Conservation (phyloP, 106 monocot species). For the Triglochin maritima region DNA sequence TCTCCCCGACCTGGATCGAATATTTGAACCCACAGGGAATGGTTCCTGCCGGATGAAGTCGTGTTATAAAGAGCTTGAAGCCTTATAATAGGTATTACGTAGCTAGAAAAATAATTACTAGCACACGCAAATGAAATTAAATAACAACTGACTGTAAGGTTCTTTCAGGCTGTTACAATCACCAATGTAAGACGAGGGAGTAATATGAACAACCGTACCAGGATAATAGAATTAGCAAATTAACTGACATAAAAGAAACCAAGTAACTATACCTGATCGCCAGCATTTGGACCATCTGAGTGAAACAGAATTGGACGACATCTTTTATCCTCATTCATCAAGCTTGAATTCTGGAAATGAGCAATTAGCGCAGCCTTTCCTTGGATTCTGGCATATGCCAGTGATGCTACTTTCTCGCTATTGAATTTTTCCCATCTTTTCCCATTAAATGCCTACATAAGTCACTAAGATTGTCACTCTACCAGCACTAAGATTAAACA, state of each 20-base stretch:
- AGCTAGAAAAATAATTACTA: not conserved
- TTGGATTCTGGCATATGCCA: slow-evolving; percentile 82
- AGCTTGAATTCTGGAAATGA: slow-evolving; percentile 83
- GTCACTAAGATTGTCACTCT: too few species aligned
- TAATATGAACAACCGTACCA: not conserved
- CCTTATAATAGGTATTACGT: not conserved
- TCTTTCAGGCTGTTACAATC: not conserved
- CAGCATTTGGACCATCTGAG: slow-evolving; percentile 75
- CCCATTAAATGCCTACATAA: slow-evolving; percentile 65
- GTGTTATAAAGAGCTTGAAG: not conserved
- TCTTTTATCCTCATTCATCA: slow-evolving; percentile 87
- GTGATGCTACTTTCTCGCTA: slow-evolving; percentile 78
- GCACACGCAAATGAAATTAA: too few species aligned
- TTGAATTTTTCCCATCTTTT: slow-evolving; percentile 91
- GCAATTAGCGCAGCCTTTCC: slow-evolving; percentile 64
- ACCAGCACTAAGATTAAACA: too few species aligned
- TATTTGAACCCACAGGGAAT: not conserved
- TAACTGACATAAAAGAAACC: not conserved
- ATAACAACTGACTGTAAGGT: too few species aligned
- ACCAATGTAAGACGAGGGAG: not conserved
- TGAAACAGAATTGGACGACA: slow-evolving; percentile 86
- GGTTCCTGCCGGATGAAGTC: not conserved
- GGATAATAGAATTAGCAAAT: not conserved
- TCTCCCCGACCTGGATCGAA: slow-evolving; percentile 2
- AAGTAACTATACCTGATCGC: slow-evolving; percentile 49